Percentiles rank a stretch among this genome's conserved stretches.
Evolutionary conservation across 1,284 basidiomycete species (phyloP).

Genomic region (Marasmius tenuissimus): DNA sequence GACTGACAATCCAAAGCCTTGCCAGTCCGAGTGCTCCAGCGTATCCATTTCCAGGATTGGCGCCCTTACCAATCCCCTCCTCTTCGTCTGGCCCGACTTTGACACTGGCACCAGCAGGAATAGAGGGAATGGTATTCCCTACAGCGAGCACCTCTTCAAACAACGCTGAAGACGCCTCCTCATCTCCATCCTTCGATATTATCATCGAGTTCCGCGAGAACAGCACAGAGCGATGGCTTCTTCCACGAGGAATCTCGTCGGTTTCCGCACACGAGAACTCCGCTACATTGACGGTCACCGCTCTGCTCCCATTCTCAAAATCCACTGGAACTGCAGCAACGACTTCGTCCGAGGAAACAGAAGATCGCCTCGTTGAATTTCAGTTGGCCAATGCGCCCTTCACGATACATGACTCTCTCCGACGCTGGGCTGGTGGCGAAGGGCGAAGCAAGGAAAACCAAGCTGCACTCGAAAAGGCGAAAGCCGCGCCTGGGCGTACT

Average conservation of each 20-base stretch:
- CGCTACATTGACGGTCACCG: constrained; percentile 12
- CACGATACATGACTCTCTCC: constrained; percentile 52
- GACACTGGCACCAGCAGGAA: neutral
- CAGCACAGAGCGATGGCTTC: constrained; percentile 57
- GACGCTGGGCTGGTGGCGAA: constrained; percentile 56
- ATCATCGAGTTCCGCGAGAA: constrained; percentile 69
- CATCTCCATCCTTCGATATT: constrained; percentile 47
- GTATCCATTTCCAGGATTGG: neutral
- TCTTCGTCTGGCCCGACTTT: constrained; percentile 20
- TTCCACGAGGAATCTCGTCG: constrained; percentile 58
- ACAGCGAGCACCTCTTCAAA: neutral
- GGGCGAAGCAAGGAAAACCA: constrained; percentile 43
- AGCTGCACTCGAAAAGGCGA: constrained; percentile 40
- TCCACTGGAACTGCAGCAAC: neutral
- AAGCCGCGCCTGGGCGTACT: constrained; percentile 35
- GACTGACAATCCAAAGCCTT: constrained; percentile 61
- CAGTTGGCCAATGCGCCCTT: constrained; percentile 44
- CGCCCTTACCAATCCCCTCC: constrained; percentile 14
- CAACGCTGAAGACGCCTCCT: too few relatives aligned
- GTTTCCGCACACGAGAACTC: constrained; percentile 37
- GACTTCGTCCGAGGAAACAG: constrained; percentile 7
- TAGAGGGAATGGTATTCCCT: neutral
- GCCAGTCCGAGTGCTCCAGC: constrained; percentile 20
- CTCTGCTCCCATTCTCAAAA: constrained; percentile 5
- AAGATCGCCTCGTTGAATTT: constrained; percentile 43